Base-by-base conservation (phyloP, 2,329 filamentous ascomycete genomes). In the Fusarium mangiferae region DNA sequence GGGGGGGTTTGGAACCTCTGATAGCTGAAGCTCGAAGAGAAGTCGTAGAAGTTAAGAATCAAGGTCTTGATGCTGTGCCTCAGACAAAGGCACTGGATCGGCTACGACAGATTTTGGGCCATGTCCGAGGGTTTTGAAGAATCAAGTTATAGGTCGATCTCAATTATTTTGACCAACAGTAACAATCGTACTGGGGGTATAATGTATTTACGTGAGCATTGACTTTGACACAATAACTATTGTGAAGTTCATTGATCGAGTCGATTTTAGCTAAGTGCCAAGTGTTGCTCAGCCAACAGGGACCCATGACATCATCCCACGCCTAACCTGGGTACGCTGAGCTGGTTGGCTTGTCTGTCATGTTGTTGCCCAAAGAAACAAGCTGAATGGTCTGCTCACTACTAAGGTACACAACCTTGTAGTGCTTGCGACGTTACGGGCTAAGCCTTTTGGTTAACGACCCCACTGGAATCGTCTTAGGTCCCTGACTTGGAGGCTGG, bases 1-100 rank as follows among this genome's bases (percentile, higher is more conserved):
- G 91, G 92, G 92, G 91, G 26, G 90, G 89, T 64, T 80, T 93
- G 26, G 81, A 85, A 36, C 85, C 87, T 7, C 82, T 92, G 39
- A 86, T 90, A 15, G 82, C 85, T 56, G 85, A 89, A 68, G 91
- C 91, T 8, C 84, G 83, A 64, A 81, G 81, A 51, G 91, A 93
- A 78, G 80, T 93, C 26, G 82, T 87, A 54, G 79, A 83, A 33
- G 79, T 86, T 30, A 57, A 66, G 36, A 57, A 63, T 14, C 54
- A 38, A 20, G 78, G 82, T 59, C 35, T 59, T 54, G 39, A 52
- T 59, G 61, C 59, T 22, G 56, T 44, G 11, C 51, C 71, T 15
- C 76, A 78, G 52, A 75, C 77, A 22, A 80, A 70, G 54, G 82
- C 83, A 11, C 76, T 84, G 45, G 74, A 75, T 51, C 79, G 83